Evolutionary conservation across 306 rosid species (phyloP).

Genomic region (Fagus sylvatica): DNA sequence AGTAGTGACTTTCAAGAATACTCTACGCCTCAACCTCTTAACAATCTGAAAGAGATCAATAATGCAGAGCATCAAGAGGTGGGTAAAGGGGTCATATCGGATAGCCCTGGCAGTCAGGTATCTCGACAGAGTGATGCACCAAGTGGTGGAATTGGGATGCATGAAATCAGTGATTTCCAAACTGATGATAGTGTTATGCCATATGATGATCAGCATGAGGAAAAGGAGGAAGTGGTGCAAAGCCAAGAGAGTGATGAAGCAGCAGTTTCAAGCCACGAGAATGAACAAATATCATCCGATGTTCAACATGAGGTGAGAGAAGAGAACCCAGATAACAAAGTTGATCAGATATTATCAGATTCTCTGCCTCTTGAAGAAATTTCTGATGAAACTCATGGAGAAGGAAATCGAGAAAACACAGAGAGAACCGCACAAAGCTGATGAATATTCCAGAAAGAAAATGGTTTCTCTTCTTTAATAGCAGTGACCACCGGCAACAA

Average conservation of each 20-base stretch:
- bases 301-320: slow-evolving; percentile 22
- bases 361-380: slow-evolving; percentile 18
- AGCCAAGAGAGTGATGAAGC: slow-evolving; percentile 26
- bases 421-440: slow-evolving; percentile 12
- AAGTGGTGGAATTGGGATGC: not conserved
- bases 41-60: not conserved
- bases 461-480: not conserved
- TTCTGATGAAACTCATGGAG: slow-evolving; percentile 18
- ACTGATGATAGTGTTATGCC: slow-evolving; percentile 13
- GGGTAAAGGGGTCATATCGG: slow-evolving; percentile 24
- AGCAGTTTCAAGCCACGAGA: slow-evolving; percentile 26
- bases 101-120: slow-evolving; percentile 3
- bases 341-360: slow-evolving; percentile 24
- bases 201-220: slow-evolving; percentile 19
- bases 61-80: slow-evolving; percentile 27
- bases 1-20: slow-evolving; percentile 36
- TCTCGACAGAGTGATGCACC: slow-evolving; percentile 14
- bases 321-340: slow-evolving; percentile 14
- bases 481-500: slow-evolving; percentile 21
- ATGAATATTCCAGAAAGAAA: slow-evolving; percentile 27
- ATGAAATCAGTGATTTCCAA: slow-evolving; percentile 26
- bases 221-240: slow-evolving; percentile 31
- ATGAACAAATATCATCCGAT: slow-evolving; percentile 35
- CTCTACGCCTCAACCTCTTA: slow-evolving; percentile 30
- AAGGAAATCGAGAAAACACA: not conserved